These are phyloP conservation scores for Talaromyces sp. DNA, from an alignment of 2,329 filamentous ascomycete genomes.

Conservation along the genomic window DNA sequence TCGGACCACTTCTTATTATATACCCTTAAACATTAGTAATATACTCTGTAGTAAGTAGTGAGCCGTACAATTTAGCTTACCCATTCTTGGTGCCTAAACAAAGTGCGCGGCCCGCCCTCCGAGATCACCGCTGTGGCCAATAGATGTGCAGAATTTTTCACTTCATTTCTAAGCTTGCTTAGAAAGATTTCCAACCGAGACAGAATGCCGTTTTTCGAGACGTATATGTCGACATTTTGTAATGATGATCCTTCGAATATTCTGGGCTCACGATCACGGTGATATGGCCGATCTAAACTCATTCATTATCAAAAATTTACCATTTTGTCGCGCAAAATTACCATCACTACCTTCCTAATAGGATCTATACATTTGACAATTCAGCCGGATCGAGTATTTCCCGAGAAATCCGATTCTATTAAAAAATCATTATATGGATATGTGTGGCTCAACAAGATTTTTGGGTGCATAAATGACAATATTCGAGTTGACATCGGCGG, in stretches of 20 bases:
- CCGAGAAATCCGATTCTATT: too few species aligned
- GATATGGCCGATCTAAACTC: not conserved
- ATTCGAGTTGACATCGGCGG: not conserved
- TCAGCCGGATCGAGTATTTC: too few species aligned
- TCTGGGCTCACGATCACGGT: not conserved
- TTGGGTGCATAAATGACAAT: not conserved
- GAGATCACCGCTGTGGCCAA: conserved; percentile 4
- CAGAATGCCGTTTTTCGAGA: not conserved
- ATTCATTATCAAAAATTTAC: not conserved
- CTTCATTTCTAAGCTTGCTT: conserved; percentile 4
- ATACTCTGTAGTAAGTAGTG: too few species aligned
- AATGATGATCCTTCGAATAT: not conserved
- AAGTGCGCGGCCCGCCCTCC: conserved; percentile 9
- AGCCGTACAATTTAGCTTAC: not conserved
- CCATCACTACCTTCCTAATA: not conserved
- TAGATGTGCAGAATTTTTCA: not conserved
- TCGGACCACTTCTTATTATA: not conserved
- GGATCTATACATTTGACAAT: not conserved
- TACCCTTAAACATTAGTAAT: too few species aligned
- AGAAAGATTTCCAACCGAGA: not conserved
- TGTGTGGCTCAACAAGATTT: not conserved
- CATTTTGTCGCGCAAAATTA: not conserved
- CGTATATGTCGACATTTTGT: not conserved
- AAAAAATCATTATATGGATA: not conserved
- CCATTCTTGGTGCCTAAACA: not conserved